Evolutionary conservation across 768 basidiomycete species (phyloP).

Genomic region (Nevesoporus exiguus): DNA sequence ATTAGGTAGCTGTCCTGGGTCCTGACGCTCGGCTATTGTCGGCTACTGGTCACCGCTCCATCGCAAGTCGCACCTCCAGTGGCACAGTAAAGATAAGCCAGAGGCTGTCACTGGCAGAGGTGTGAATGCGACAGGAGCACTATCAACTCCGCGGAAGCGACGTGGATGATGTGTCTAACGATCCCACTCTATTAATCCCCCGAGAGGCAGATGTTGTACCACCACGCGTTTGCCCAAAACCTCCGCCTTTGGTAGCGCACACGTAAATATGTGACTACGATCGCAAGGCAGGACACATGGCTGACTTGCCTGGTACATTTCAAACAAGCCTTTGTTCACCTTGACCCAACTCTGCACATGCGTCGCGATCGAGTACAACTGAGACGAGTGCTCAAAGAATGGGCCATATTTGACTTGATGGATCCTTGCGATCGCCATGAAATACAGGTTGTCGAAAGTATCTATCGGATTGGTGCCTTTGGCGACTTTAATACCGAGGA

Average conservation of each 20-base stretch:
- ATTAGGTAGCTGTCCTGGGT: background rate
- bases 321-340: constrained; percentile 84
- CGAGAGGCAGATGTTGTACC: constrained; percentile 89
- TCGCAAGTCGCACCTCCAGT: background rate
- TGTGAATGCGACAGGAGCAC: constrained; percentile 11
- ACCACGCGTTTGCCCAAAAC: constrained; percentile 94
- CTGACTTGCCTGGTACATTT: constrained; percentile 85
- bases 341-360: constrained; percentile 92
- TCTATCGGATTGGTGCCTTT: constrained; percentile 21
- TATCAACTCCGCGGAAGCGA: constrained; percentile 19
- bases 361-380: constrained; percentile 80
- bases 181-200: constrained; percentile 75
- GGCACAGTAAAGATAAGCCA: background rate
- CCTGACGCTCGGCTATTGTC: background rate
- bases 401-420: constrained; percentile 80
- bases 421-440: constrained; percentile 74
- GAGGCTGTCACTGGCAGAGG: constrained; percentile 9
- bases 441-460: constrained; percentile 67
- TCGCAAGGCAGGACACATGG: background rate
- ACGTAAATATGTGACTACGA: constrained; percentile 6
- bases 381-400: constrained; percentile 90
- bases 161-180: constrained; percentile 4
- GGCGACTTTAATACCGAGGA: constrained; percentile 52
- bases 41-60: background rate
- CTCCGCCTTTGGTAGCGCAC: constrained; percentile 55